Base-by-base conservation (phyloP, 2,329 filamentous ascomycete species). In the Erysiphe pulchra region DNA sequence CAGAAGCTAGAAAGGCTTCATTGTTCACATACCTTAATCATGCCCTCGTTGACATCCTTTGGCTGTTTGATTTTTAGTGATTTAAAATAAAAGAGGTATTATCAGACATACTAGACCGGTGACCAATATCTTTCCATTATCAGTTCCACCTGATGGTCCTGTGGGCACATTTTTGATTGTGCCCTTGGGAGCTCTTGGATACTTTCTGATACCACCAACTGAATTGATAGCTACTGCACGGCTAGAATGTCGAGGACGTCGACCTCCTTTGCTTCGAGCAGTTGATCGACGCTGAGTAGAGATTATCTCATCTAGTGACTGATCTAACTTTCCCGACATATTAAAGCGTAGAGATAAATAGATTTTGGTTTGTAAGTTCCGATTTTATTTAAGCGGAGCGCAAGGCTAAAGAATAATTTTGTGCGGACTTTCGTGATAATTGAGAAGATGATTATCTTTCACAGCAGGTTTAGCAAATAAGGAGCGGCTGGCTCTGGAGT, bases 1-100 rank as follows among this genome's bases (percentile, higher is more conserved):
- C 73, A 70, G 70, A 70, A 75, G 69, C 65, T 60, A 64, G 61
- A 66, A 63, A 60, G 66, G 73, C 77, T 77, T 78, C 70, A 80
- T 74, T 70, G 77, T 85, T 80, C 85, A 98, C 90, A 92, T 98
- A 98, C 90, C 90, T 98, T 95, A 70, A 98, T 92, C 77, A 92
- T 83, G 68, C 68, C 69, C 73, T 95, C 87, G 67, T 77, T 83
- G 65, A 98, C 85, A 76, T 98, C 90, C 69, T 79, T 77, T 63
- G 90, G 90, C 84, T 95, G 42, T 54, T 42, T 16, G 40, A 33
- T 44, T 31, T 37, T 52, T 51, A 50, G 41, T 17, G 32, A n/a
- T 11, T 28, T 36, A 18, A 31, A 5, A 36, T 31, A 2, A 41
- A 42, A 2, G 20, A 24, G 20, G 24, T 33, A 13, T 16, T 17